Evolutionary conservation across 1,284 basidiomycete genomes (phyloP).

Genomic region (Cystobasidium pallidum): DNA sequence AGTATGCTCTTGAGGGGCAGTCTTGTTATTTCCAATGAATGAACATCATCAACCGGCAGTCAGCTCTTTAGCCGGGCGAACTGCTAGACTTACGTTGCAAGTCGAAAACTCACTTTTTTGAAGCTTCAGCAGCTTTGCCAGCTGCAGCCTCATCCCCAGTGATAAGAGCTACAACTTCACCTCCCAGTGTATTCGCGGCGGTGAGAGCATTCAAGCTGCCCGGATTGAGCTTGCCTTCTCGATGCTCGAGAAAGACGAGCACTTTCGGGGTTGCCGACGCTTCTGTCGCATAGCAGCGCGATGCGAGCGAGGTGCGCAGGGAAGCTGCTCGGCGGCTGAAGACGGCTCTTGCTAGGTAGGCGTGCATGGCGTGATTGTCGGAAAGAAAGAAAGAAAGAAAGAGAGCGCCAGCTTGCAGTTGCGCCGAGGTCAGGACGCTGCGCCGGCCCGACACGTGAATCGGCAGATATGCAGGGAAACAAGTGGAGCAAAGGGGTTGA

Average conservation of each 20-base stretch:
- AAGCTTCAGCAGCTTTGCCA: constrained; percentile 70
- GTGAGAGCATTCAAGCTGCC: constrained; percentile 86
- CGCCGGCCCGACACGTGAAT: too few species aligned
- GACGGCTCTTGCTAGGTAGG: constrained; percentile 13
- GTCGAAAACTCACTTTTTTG: constrained; percentile 70
- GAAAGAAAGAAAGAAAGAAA: too few species aligned
- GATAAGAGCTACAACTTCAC: constrained; percentile 86
- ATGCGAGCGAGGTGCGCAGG: neutral
- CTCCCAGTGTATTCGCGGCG: constrained; percentile 77
- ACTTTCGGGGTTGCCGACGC: constrained; percentile 57
- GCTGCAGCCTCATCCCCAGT: constrained; percentile 70
- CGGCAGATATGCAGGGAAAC: too few species aligned
- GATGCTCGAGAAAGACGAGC: constrained; percentile 86
- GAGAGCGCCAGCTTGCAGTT: too few species aligned
- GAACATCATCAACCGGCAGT: too few species aligned
- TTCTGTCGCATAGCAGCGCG: constrained; percentile 17
- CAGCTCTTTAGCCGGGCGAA: constrained; percentile 22
- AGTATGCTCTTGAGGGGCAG: constrained; percentile 59
- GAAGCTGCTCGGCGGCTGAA: constrained; percentile 5
- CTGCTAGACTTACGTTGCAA: too few species aligned
- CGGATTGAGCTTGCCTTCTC: constrained; percentile 76
- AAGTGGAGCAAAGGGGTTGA: too few species aligned
- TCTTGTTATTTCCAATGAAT: too few species aligned
- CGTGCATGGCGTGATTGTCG: neutral
- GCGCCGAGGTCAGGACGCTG: too few species aligned